Base-by-base conservation (phyloP, 345 rosid genomes). In the Arabidopsis thaliana region DNA sequence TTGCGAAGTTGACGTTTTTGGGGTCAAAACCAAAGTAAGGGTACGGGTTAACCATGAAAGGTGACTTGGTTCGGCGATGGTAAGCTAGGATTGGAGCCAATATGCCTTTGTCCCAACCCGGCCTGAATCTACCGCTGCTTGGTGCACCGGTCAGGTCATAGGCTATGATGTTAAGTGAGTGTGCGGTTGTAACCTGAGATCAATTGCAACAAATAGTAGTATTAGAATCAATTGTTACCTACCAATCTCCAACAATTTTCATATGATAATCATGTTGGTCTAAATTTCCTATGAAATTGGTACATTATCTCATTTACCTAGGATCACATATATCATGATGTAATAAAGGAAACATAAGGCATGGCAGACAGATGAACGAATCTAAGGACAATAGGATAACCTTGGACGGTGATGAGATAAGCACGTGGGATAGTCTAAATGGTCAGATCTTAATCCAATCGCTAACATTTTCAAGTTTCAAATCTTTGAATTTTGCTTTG, bases 41-140 rank as follows among this genome's bases (percentile, higher is more conserved):
- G 69, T 93, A 91, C 0, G 98, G 96, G 75, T 91, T 91, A 36
- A 94, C 37, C 87, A 89, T 74, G 73, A 94, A 85, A 2, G 93
- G 91, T 23, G 97, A 89, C 71, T 86, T 88, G 65, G 93, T 89
- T 10, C 76, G 77, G 0, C 90, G 88, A 34, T 84, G 83, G 80
- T 87, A 94, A 30, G 84, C 79, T 46, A 94, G 86, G 86, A 91
- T 74, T 6, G 96, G 94, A 20, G 76, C 84, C 55, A 91, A 82
- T 53, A 89, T 62, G 55, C 53, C 51, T 20, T 67, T 73, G 68
- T 83, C 89, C 75, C 78, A 85, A 1, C 75, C 87, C 0, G 72
- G 63, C 48, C 87, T 77, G 84, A 94, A 85, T 69, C 84, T 79
- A 41, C 85, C 88, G 1, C 48, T 23, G 74, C 97, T 91, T 36